Base-by-base conservation (phyloP, 2,329 filamentous ascomycete genomes). In the Colletotrichum somersetense region DNA sequence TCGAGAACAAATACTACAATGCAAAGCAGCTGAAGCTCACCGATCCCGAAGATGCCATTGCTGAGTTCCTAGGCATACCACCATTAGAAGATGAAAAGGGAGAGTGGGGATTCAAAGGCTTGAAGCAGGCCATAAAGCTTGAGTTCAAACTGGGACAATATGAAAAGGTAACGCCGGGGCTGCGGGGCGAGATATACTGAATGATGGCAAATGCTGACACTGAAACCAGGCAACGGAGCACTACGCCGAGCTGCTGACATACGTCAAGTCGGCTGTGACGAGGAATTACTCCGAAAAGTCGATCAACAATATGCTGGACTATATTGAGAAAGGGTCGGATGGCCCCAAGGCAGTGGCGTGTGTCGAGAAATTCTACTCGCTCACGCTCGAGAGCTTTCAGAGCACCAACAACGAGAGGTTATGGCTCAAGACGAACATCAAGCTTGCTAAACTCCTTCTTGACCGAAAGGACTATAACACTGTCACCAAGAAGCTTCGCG, bases 1-100 rank as follows among this genome's bases (percentile, higher is more conserved):
- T 98, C 81, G 96, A 99, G 82, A 99, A 99, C 86, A 98, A 97
- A 85, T 99, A 99, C 86, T 99, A 98, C 88, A 98, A 98, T 83
- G 96, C 96, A 55, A 99, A 99, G 84, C 96, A 98, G 84, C 91
- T 97, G 80, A 99, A 98, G 86, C 87, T 87, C 55, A 91, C 92
- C 74, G 94, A 95, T 70, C 95, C 96, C 0, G 90, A 96, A 78
- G 94, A 94, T 76, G 96, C 96, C 2, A 93, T 99, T 67, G 90
- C 91, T 46, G 96, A 98, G 81, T 99, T 99, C 78, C 85, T 98
- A n/a, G 93, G 91, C 42, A 92, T 99, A 74, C 95, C 94, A 6
- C 86, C 89, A 18, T 82, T 98, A 57, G 96, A 99, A 82, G 84
- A 91, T 66, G 94, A 97, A 81, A 99, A 98, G 84, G 94, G 94